Percentiles rank a stretch among this genome's conserved stretches.
These are phyloP conservation scores for Diaporthe destruens DNA, from an alignment of 2,329 filamentous ascomycete genomes.

Conservation along the genomic window DNA sequence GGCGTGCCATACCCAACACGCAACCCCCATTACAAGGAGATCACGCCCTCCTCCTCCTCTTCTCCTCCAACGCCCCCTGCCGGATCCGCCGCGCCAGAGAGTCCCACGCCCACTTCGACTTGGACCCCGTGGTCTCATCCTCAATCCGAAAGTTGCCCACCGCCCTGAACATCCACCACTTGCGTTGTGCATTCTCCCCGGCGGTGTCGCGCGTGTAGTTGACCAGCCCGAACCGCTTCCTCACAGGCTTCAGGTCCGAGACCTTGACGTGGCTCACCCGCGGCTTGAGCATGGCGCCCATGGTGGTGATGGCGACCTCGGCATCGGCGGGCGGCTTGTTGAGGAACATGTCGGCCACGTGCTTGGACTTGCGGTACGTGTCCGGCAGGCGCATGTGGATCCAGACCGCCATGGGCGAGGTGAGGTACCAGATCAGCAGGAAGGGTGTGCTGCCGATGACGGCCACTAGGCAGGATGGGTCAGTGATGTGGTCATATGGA, in stretches of 20 bases:
- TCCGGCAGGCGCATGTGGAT: slow-evolving; percentile 77
- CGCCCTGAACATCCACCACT: slow-evolving; percentile 54
- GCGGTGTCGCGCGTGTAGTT: slow-evolving; percentile 52
- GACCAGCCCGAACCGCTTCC: slow-evolving; percentile 53
- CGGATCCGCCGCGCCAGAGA: slow-evolving; percentile 16
- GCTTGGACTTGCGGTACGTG: slow-evolving; percentile 72
- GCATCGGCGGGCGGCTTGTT: slow-evolving; percentile 58
- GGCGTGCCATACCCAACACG: neutral
- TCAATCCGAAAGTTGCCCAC: slow-evolving; percentile 53
- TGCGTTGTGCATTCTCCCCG: slow-evolving; percentile 47
- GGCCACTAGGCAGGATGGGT: slow-evolving; percentile 58
- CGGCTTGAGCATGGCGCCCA: slow-evolving; percentile 68
- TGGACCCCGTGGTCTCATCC: slow-evolving; percentile 44
- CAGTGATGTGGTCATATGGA: slow-evolving; percentile 6
- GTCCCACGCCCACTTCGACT: slow-evolving; percentile 49
- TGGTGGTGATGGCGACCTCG: slow-evolving; percentile 65
- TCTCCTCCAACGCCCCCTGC: neutral
- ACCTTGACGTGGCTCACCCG: slow-evolving; percentile 54
- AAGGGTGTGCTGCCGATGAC: slow-evolving; percentile 74
- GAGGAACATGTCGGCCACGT: slow-evolving; percentile 66
- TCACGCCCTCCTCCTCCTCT: neutral
- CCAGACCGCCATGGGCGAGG: slow-evolving; percentile 78
- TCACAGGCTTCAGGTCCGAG: slow-evolving; percentile 50
- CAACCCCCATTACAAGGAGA: neutral
- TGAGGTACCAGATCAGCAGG: slow-evolving; percentile 72